Percentiles rank a stretch among this genome's conserved stretches.
Evolutionary conservation across 768 basidiomycete genomes (phyloP).

Genomic region (Amanita muscaria): DNA sequence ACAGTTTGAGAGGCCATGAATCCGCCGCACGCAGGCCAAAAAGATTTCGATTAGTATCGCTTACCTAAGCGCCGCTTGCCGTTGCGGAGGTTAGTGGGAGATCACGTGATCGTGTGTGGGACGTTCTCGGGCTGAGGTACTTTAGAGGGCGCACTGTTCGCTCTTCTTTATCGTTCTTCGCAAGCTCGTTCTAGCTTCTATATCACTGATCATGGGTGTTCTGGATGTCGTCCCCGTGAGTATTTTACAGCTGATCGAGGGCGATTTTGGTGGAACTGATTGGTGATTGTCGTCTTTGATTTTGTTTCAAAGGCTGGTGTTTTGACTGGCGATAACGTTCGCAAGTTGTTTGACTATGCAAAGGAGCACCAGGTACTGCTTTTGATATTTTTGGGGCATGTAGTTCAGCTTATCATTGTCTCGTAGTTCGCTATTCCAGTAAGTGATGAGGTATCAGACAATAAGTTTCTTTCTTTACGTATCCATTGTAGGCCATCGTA

Average conservation of each 20-base stretch:
- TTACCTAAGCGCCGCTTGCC: no score
- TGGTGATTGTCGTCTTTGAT: background rate
- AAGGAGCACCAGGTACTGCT: slow-evolving; percentile 66
- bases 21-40: no score
- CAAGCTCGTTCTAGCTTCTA: background rate
- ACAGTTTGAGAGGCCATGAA: slow-evolving; percentile 2
- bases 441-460: slow-evolving; percentile 23
- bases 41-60: no score
- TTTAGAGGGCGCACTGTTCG: background rate
- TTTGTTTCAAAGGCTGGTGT: slow-evolving; percentile 67
- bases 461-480: background rate
- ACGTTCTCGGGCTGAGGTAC: background rate
- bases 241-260: background rate
- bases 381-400: background rate
- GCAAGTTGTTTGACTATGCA: slow-evolving; percentile 94
- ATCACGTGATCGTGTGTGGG: background rate
- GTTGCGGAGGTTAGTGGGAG: no score
- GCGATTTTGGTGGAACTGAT: no score
- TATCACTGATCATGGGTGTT: slow-evolving; percentile 1
- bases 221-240: slow-evolving; percentile 9
- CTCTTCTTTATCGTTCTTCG: background rate
- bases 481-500: slow-evolving; percentile 57
- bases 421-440: slow-evolving; percentile 77
- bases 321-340: slow-evolving; percentile 88
- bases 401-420: slow-evolving; percentile 3